These are phyloP conservation scores for Nepenthes alata DNA, from an alignment of 179 eudicot genomes.

Conservation along the genomic window DNA sequence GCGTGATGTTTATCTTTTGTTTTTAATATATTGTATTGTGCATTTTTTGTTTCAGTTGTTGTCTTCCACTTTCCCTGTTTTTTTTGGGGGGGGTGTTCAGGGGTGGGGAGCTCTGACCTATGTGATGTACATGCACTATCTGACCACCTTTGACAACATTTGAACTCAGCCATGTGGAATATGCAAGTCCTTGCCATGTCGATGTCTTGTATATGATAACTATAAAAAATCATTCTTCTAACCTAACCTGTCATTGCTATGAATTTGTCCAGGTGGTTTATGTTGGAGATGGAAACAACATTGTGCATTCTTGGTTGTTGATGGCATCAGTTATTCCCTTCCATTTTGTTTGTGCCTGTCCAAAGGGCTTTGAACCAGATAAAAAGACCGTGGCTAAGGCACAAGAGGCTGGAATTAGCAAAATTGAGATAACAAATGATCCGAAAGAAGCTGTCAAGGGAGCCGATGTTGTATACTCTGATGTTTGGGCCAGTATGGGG, in stretches of 20 bases:
- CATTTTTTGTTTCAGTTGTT: not conserved
- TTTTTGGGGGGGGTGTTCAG: not conserved
- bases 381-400: conserved; percentile 60
- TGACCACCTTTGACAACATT: no score
- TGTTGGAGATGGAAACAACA: conserved; percentile 97
- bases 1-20: no score
- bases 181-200: no score
- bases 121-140: no score
- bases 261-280: conserved; percentile 64
- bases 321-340: conserved; percentile 78
- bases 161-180: no score
- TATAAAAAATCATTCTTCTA: no score
- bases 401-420: conserved; percentile 68
- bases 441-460: conserved; percentile 93
- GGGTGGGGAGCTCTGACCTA: no score
- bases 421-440: conserved; percentile 85
- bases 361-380: conserved; percentile 94
- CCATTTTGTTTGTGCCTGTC: conserved; percentile 97
- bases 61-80: not conserved
- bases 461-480: conserved; percentile 93
- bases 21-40: no score
- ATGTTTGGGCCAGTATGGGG: conserved; percentile 99
- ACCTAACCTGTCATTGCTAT: not conserved
- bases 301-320: conserved; percentile 87
- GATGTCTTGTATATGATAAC: no score